Evolutionary conservation across 441 rosid species (phyloP).

Genomic region (Erodium trifolium): DNA sequence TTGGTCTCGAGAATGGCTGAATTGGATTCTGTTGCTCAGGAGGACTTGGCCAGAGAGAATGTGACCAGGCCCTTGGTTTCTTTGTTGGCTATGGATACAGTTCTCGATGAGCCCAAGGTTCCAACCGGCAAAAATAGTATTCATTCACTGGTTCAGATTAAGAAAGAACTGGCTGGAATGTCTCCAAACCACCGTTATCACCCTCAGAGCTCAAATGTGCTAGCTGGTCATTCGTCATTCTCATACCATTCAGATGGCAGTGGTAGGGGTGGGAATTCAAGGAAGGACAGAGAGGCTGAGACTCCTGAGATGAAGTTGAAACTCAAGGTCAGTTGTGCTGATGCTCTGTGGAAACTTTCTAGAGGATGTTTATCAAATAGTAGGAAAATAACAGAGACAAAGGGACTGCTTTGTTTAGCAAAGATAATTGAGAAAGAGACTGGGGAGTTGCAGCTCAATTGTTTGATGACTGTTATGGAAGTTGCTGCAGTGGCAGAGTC

Average conservation of each 20-base stretch:
- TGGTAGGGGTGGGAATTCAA: slow-evolving; percentile 31
- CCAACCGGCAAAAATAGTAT: slow-evolving; percentile 28
- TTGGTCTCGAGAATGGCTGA: slow-evolving; percentile 51
- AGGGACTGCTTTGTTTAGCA: slow-evolving; percentile 51
- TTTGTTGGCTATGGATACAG: slow-evolving; percentile 40
- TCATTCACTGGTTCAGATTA: slow-evolving; percentile 48
- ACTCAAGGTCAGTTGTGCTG: slow-evolving; percentile 42
- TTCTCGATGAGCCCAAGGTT: slow-evolving; percentile 27
- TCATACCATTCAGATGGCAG: slow-evolving; percentile 31
- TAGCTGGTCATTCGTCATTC: slow-evolving; percentile 3
- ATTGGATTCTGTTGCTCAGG: slow-evolving; percentile 34
- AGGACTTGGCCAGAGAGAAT: slow-evolving; percentile 47
- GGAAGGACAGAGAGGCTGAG: slow-evolving; percentile 47
- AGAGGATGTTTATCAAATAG: slow-evolving; percentile 28
- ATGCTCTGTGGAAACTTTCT: slow-evolving; percentile 42
- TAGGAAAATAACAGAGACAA: slow-evolving; percentile 47
- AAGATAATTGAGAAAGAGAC: slow-evolving; percentile 44
- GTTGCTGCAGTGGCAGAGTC: slow-evolving; percentile 44
- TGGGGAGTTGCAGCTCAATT: slow-evolving; percentile 46
- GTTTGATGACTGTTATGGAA: slow-evolving; percentile 50
- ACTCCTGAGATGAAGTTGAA: slow-evolving; percentile 30
- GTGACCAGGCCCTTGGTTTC: slow-evolving; percentile 45
- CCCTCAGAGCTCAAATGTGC: slow-evolving; percentile 26
- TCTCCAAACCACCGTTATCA: slow-evolving; percentile 18
- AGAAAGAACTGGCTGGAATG: slow-evolving; percentile 32